phyloP scores from a whole-genome alignment of 2,329 filamentous ascomycete species.

The Paradendryphiella salina region DNA sequence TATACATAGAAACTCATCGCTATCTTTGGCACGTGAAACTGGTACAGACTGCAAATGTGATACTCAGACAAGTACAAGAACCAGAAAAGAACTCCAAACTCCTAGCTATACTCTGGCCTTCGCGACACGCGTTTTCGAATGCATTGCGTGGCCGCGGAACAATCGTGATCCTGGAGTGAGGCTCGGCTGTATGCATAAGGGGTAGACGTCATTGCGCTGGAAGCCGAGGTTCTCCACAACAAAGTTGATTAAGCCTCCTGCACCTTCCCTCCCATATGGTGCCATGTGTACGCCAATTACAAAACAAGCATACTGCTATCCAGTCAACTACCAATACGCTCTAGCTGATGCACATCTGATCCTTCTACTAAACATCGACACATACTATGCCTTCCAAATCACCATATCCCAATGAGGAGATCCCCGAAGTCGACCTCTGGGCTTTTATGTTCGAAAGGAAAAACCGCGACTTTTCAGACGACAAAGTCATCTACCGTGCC shows the following conservation, averaged over 20 bases:
- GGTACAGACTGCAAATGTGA: too few relatives aligned
- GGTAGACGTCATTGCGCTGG: not conserved
- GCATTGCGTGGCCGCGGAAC: too few relatives aligned
- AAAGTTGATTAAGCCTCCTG: not conserved
- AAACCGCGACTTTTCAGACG: slow-evolving; percentile 26
- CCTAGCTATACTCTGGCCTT: too few relatives aligned
- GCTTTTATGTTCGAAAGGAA: slow-evolving; percentile 29
- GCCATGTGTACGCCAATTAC: not conserved
- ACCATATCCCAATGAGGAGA: slow-evolving; percentile 28
- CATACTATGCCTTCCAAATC: slow-evolving; percentile 27
- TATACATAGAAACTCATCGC: too few relatives aligned
- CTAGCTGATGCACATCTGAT: not conserved
- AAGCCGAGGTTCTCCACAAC: slow-evolving; percentile 11
- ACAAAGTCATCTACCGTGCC: slow-evolving; percentile 33
- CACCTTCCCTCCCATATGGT: not conserved
- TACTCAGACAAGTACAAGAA: too few relatives aligned
- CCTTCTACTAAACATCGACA: not conserved
- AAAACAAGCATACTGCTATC: not conserved
- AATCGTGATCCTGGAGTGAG: not conserved
- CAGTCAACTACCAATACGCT: not conserved
- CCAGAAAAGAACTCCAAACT: too few relatives aligned
- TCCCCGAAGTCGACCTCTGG: slow-evolving; percentile 30
- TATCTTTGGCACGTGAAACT: too few relatives aligned
- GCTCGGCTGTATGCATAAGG: not conserved
- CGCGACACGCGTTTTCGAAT: too few relatives aligned